Base-by-base conservation (phyloP, 1,284 basidiomycete genomes). In the Ganoderma lingzhi region DNA sequence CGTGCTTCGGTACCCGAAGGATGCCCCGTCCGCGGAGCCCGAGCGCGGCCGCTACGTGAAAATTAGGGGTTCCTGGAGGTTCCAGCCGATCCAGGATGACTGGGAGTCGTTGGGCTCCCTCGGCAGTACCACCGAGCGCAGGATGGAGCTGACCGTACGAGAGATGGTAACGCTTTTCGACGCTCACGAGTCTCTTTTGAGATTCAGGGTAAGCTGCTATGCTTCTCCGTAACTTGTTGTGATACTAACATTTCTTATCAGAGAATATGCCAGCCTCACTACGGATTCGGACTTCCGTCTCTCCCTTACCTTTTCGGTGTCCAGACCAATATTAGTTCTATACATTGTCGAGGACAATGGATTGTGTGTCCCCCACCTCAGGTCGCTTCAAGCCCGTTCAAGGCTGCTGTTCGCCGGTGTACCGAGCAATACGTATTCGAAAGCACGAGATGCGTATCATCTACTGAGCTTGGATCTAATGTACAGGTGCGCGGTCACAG, bases 121-220 rank as follows among this genome's bases (percentile, higher is more conserved):
- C 23, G 19, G 45, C n/a, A 23, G 8, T 48, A 1, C 19, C 17
- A n/a, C 45, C 45, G 45, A n/a, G 19, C 45, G n/a, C n/a, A n/a
- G n/a, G 19, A 48, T 23, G 45, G 56, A 59, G 56, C 9, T 59
- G 56, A 23, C 32, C 8, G 9, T 15, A n/a, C 56, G 19, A 12
- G 56, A 59, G 35, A 19, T 39, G 56, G 15, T 59, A 35, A 59
- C 35, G 19, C 55, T 35, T 5, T 56, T 59, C 30, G 56, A 59
- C 35, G 17, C 35, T 59, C 35, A 8, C 30, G 56, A 35, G 0
- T 39, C 56, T 37, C 19, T 32, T 39, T 39, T 59, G 56, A n/a
- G 56, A 19, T 37, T 39, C 35, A 35, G 56, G 10, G 56, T 59
- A n/a, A 39, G 15, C 45, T n/a, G 0, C 9, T 32, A 0, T 9